Evolutionary conservation across 176 grass and related monocot genomes (phyloP), one percentile per base, ranked within the genome.

Genomic region (Lolium perenne): DNA sequence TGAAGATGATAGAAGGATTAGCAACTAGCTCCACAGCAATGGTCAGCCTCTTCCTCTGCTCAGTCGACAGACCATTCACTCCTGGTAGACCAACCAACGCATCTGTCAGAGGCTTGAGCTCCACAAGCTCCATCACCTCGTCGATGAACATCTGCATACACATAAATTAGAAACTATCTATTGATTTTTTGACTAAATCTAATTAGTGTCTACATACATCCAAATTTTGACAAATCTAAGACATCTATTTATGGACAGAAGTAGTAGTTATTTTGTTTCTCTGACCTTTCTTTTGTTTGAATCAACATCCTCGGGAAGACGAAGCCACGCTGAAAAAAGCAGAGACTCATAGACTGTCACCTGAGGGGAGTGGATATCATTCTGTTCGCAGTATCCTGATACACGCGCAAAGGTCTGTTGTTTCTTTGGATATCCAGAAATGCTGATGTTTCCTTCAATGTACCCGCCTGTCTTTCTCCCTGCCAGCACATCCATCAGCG

Each of bases 341-440:
- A 94, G 71, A 22, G 96, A 95, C 29, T 98, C 96, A 63, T 94
- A 90, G 4, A 98, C 90, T 16, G 94, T 98, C 54, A 98, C 84
- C 50, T 95, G 91, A 0, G 96, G 96, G 9, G 96, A 98, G 75
- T 98, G 96, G 81, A 98, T 98, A 65, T 98, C 96, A 25, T 86
- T 92, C 58, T 95, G 92, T 54, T 98, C 96, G 73, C 96, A 95
- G 14, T 98, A 98, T 83, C 96, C 96, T 16, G 96, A 95, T 82
- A 95, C 76, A 43, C 96, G 96, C 6, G 97, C 94, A 72, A 98
- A 98, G 45, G 97, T 95, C 71, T 98, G 92, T 87, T 98, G 97
- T 54, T 88, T 95, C 88, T 95, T 98, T 0, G 76, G 92, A 43
- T 98, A 98, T 41, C 97, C 96, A 45, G 97, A 95, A 79, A 98